Percentiles rank a stretch among this genome's conserved stretches.
phyloP scores from a whole-genome alignment of 2,329 filamentous ascomycete genomes.

The Hansfordia pulvinata region DNA sequence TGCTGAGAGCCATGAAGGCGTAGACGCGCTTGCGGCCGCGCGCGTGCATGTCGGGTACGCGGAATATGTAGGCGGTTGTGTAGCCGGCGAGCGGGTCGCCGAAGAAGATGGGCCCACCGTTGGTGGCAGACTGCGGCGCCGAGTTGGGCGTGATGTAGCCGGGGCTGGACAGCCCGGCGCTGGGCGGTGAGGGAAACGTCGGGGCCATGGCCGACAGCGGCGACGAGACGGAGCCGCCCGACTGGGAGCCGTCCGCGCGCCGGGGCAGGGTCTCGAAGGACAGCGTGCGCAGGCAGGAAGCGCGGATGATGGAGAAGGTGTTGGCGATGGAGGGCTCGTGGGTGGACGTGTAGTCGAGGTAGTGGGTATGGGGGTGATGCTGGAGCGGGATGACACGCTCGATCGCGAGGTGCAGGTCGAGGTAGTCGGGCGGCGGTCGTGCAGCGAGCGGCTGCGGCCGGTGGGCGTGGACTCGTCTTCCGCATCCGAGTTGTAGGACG shows the following conservation, averaged over 20 bases:
- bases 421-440: constrained; percentile 26
- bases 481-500: constrained; percentile 33
- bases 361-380: constrained; percentile 43
- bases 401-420: constrained; percentile 38
- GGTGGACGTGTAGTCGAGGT: constrained; percentile 54
- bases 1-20: constrained; percentile 51
- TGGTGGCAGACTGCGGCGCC: constrained; percentile 33
- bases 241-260: constrained; percentile 26
- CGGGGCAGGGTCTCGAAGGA: constrained; percentile 54
- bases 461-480: constrained; percentile 26
- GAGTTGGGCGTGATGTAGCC: constrained; percentile 38
- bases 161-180: constrained; percentile 20
- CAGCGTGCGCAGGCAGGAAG: constrained; percentile 51
- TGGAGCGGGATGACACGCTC: constrained; percentile 35
- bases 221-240: constrained; percentile 11
- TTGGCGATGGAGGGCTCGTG: constrained; percentile 47
- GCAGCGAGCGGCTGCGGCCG: constrained; percentile 11
- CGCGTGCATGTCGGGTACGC: constrained; percentile 53
- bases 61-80: constrained; percentile 58
- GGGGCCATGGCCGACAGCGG: constrained; percentile 23
- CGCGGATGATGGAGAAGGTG: constrained; percentile 55
- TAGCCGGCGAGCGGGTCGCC: constrained; percentile 52
- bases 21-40: constrained; percentile 57
- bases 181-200: constrained; percentile 21
- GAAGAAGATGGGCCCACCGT: constrained; percentile 56